A percentile compares a stretch with the other conserved stretches of the same genome.
Evolutionary conservation across 1,139 yeast species (phyloP).

Genomic region (Citeromyces hawaiiensis): DNA sequence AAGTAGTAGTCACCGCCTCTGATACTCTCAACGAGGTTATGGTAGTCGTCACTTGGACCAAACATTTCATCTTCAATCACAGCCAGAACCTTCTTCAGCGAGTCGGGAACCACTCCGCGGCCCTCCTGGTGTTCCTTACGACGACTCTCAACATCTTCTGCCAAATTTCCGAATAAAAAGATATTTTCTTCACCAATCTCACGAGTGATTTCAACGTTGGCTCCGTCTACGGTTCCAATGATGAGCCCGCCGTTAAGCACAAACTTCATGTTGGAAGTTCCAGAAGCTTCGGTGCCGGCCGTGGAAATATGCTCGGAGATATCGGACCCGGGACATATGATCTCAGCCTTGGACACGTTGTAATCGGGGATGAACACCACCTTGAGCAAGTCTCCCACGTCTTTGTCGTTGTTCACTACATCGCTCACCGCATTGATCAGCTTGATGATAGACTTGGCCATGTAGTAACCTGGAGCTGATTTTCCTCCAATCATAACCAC

Average conservation of each 20-base stretch:
- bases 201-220: constrained; percentile 88
- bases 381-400: constrained; percentile 63
- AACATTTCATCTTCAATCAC: constrained; percentile 58
- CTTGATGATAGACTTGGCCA: constrained; percentile 86
- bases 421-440: constrained; percentile 71
- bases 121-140: constrained; percentile 64
- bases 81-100: constrained; percentile 48
- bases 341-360: constrained; percentile 88
- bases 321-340: constrained; percentile 83
- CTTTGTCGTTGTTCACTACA: constrained; percentile 68
- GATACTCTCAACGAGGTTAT: constrained; percentile 56
- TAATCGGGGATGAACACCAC: constrained; percentile 86
- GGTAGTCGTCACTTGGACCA: constrained; percentile 60
- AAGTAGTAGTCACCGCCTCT: constrained; percentile 71
- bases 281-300: constrained; percentile 96
- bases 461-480: constrained; percentile 93
- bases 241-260: constrained; percentile 89
- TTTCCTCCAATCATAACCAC: constrained; percentile 87
- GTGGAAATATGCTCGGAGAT: constrained; percentile 93
- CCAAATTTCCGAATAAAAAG: constrained; percentile 80
- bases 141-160: constrained; percentile 79
- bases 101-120: constrained; percentile 35
- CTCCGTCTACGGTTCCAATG: constrained; percentile 95
- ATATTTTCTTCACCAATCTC: constrained; percentile 91
- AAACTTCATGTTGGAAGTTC: constrained; percentile 93